Conservation (phyloP, 2,329 filamentous ascomycete genomes). For the Phaeosphaeriaceae sp. region DNA sequence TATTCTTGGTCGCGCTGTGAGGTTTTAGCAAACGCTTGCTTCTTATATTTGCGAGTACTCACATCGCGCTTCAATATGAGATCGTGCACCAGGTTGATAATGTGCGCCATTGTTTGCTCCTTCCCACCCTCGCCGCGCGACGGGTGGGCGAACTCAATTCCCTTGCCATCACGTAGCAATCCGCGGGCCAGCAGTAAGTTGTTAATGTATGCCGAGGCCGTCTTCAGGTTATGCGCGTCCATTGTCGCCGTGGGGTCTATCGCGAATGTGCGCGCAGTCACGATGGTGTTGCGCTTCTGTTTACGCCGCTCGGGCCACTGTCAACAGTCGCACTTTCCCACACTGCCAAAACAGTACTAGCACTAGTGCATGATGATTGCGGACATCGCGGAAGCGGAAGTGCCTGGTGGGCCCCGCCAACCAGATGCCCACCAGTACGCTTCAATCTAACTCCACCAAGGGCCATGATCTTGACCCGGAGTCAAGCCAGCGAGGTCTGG, state of each 20-base stretch:
- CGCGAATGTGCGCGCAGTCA: constrained; percentile 7
- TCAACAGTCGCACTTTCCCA: constrained; percentile 1
- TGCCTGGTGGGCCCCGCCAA: too few relatives aligned
- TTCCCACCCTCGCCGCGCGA: constrained; percentile 68
- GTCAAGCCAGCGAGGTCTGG: too few relatives aligned
- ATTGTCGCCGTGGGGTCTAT: constrained; percentile 40
- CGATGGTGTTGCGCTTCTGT: constrained; percentile 10
- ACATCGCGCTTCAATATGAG: constrained; percentile 89
- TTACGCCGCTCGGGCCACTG: constrained; percentile 5
- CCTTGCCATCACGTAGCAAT: constrained; percentile 68
- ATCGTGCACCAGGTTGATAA: constrained; percentile 95
- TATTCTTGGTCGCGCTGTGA: constrained; percentile 86
- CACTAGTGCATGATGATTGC: too few relatives aligned
- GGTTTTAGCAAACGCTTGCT: constrained; percentile 12
- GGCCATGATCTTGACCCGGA: too few relatives aligned
- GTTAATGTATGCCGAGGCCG: constrained; percentile 70
- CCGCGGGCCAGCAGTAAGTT: constrained; percentile 70
- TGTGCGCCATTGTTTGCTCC: constrained; percentile 76
- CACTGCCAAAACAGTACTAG: background rate
- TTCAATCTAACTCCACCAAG: background rate
- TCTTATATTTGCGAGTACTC: constrained; percentile 38
- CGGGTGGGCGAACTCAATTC: constrained; percentile 82
- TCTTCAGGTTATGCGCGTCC: constrained; percentile 62
- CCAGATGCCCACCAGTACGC: background rate
- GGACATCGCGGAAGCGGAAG: too few relatives aligned